phyloP scores from a whole-genome alignment of 1,139 yeast genomes.

The Geotrichum aggregatum region DNA sequence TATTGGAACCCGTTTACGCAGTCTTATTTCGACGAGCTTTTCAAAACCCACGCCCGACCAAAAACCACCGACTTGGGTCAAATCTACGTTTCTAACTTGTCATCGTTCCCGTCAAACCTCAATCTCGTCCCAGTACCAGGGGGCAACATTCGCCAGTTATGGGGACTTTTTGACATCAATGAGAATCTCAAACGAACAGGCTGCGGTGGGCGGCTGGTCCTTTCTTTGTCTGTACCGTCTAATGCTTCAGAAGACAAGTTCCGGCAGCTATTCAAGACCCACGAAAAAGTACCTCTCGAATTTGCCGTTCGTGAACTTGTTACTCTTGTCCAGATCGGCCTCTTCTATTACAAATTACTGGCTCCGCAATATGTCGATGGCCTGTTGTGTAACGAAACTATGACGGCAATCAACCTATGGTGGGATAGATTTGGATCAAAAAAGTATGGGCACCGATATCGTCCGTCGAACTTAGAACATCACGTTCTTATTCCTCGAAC shows the following conservation, averaged over 20 bases:
- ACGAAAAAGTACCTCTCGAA: constrained; percentile 49
- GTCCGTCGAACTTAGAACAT: constrained; percentile 42
- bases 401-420: constrained; percentile 70
- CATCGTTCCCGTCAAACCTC: constrained; percentile 72
- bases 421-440: constrained; percentile 73
- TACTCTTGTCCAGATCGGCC: constrained; percentile 65
- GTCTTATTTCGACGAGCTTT: constrained; percentile 61
- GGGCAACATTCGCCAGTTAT: constrained; percentile 51
- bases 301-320: constrained; percentile 76
- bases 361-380: constrained; percentile 78
- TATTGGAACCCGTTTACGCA: constrained; percentile 56
- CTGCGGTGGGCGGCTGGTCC: constrained; percentile 81
- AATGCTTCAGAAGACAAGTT: constrained; percentile 82
- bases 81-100: constrained; percentile 73
- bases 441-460: constrained; percentile 45
- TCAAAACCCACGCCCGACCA: constrained; percentile 55
- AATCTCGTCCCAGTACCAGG: constrained; percentile 65
- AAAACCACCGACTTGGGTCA: constrained; percentile 53
- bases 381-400: constrained; percentile 70
- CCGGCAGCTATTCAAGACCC: constrained; percentile 64
- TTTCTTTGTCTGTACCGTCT: constrained; percentile 62
- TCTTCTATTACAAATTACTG: constrained; percentile 72
- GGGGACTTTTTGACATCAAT: constrained; percentile 62
- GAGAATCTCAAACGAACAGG: constrained; percentile 70
- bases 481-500: constrained; percentile 60